Evolutionary conservation across 2,329 filamentous ascomycete species (phyloP).

Genomic region (Coniochaeta prunicola): DNA sequence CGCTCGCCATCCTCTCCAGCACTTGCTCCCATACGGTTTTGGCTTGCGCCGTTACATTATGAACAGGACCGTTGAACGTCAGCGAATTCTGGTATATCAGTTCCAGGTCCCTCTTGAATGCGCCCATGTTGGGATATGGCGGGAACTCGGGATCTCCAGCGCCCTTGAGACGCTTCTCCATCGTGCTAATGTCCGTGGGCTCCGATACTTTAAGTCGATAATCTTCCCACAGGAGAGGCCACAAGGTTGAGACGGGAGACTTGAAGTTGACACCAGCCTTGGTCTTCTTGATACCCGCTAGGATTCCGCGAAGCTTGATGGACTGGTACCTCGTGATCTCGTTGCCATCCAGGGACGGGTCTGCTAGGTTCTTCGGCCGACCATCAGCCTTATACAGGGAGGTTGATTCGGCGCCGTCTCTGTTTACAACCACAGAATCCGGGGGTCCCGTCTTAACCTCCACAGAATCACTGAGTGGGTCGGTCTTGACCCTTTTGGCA

Average conservation of each 20-base stretch:
- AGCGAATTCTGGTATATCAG: conserved; percentile 74
- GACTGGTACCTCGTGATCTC: conserved; percentile 52
- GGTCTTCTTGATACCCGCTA: conserved; percentile 78
- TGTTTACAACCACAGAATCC: conserved; percentile 20
- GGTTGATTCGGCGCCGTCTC: conserved; percentile 17
- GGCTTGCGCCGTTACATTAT: conserved; percentile 59
- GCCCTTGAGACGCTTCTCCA: conserved; percentile 70
- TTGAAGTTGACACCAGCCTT: conserved; percentile 72
- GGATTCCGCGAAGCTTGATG: conserved; percentile 55
- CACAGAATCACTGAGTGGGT: conserved; percentile 23
- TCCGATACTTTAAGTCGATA: conserved; percentile 61
- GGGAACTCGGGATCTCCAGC: conserved; percentile 33
- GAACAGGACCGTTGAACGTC: conserved; percentile 73
- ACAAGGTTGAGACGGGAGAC: conserved; percentile 70
- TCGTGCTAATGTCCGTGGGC: conserved; percentile 77
- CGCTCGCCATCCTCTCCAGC: conserved; percentile 35
- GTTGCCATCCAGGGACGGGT: conserved; percentile 34
- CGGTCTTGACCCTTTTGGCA: conserved; percentile 73
- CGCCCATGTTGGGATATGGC: conserved; percentile 60
- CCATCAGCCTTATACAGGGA: conserved; percentile 17
- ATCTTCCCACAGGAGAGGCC: conserved; percentile 68
- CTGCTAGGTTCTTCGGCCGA: conserved; percentile 31
- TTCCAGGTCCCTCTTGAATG: conserved; percentile 66
- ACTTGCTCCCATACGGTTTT: conserved; percentile 49
- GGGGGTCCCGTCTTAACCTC: conserved; percentile 21